Percentiles rank a stretch among this genome's conserved stretches.
Conservation (phyloP, 2,329 filamentous ascomycete genomes). For the Orbilia quercus region DNA sequence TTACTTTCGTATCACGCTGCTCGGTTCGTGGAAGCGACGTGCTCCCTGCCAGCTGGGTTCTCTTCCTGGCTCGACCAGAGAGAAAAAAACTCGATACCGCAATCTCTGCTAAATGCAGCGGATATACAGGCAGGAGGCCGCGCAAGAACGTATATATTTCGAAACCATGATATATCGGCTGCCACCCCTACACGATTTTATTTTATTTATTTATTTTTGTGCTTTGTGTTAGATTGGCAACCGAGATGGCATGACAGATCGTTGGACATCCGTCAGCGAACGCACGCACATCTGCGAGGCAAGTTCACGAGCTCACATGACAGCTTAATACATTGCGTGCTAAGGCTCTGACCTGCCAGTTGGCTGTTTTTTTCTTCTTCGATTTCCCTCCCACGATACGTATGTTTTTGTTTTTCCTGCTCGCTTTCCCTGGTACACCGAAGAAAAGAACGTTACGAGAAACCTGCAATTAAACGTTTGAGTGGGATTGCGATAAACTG, state of each 20-base stretch:
- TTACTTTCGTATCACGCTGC: slow-evolving; percentile 50
- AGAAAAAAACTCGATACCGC: slow-evolving; percentile 24
- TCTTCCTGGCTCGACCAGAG: slow-evolving; percentile 1
- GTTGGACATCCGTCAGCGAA: slow-evolving; percentile 31
- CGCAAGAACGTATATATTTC: slow-evolving; percentile 45
- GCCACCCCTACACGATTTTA: slow-evolving; percentile 34
- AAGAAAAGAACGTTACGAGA: slow-evolving; percentile 24
- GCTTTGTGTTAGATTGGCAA: slow-evolving; percentile 46
- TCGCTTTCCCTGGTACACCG: slow-evolving; percentile 14
- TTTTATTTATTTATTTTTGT: slow-evolving; percentile 1
- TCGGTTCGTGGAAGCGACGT: slow-evolving; percentile 51
- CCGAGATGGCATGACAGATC: slow-evolving; percentile 32
- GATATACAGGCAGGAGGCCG: slow-evolving; percentile 54
- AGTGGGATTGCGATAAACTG: slow-evolving; percentile 47
- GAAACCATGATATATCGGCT: slow-evolving; percentile 46
- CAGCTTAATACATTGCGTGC: slow-evolving; percentile 48
- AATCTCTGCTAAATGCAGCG: slow-evolving; percentile 57
- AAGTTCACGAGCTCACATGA: slow-evolving; percentile 55
- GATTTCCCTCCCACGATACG: too few relatives aligned
- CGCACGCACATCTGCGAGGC: slow-evolving; percentile 33
- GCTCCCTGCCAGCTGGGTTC: slow-evolving; percentile 24
- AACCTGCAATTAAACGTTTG: slow-evolving; percentile 53
- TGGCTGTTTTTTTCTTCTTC: slow-evolving; percentile 4
- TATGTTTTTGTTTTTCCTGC: neutral
- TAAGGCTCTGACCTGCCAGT: slow-evolving; percentile 8